These are phyloP conservation scores for Globisporangium spiculum DNA, from an alignment of 352 stramenopile genomes.

Conservation along the genomic window DNA sequence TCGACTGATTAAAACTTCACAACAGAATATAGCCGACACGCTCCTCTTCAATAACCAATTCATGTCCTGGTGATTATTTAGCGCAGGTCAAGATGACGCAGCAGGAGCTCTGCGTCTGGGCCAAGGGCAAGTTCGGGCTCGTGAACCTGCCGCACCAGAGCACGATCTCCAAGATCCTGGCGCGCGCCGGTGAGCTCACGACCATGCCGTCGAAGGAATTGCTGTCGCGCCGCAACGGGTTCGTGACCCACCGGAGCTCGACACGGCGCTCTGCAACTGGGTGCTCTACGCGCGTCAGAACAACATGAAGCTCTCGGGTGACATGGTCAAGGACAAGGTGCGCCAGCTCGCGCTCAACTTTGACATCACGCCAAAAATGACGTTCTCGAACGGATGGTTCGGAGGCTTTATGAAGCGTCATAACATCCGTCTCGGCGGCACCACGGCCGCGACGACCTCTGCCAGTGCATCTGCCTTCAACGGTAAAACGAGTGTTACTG, in stretches of 20 bases:
- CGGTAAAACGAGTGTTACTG: neutral
- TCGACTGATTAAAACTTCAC: too few relatives aligned
- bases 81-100: conserved; percentile 57
- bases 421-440: conserved; percentile 44
- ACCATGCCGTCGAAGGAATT: conserved; percentile 48
- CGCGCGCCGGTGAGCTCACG: conserved; percentile 40
- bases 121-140: conserved; percentile 56
- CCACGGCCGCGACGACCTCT: conserved; percentile 2
- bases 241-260: conserved; percentile 53
- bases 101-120: conserved; percentile 59
- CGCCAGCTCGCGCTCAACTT: conserved; percentile 37
- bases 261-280: conserved; percentile 63
- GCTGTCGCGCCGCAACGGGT: conserved; percentile 31
- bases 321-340: conserved; percentile 61
- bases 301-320: conserved; percentile 48
- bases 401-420: conserved; percentile 62
- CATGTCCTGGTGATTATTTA: too few relatives aligned
- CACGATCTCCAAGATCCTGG: conserved; percentile 66
- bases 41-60: too few relatives aligned
- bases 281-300: conserved; percentile 46
- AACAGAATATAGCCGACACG: too few relatives aligned
- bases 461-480: neutral
- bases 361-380: conserved; percentile 42
- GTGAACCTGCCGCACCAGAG: conserved; percentile 53
- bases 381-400: conserved; percentile 65